These are phyloP conservation scores for Glycine soja DNA, from an alignment of 306 rosid species.

Conservation along the genomic window DNA sequence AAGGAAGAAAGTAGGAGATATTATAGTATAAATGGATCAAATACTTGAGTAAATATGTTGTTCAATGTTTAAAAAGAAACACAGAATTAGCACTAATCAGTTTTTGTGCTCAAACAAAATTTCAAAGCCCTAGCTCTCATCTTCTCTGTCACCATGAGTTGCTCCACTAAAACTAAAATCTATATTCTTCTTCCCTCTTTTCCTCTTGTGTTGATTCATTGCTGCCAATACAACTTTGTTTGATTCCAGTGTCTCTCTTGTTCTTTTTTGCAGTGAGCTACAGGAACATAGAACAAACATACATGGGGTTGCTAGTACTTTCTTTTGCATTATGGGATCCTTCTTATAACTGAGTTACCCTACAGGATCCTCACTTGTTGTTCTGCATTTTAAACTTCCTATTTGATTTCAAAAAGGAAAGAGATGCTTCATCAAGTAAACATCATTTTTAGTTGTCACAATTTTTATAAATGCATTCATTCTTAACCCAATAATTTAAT, in stretches of 20 bases:
- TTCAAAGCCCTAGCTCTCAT: background rate
- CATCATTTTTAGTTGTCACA: too few relatives aligned
- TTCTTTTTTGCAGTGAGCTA: constrained; percentile 1
- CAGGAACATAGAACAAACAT: constrained; percentile 45
- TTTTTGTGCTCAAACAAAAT: background rate
- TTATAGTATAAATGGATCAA: background rate
- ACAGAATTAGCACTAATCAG: background rate
- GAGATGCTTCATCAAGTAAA: constrained; percentile 60
- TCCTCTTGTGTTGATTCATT: constrained; percentile 2
- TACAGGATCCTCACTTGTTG: too few relatives aligned
- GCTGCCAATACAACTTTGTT: background rate
- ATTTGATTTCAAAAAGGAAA: constrained; percentile 25
- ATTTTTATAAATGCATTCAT: too few relatives aligned
- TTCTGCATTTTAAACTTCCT: too few relatives aligned
- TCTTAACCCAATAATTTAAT: too few relatives aligned
- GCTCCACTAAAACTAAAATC: background rate
- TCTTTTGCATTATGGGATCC: constrained; percentile 57
- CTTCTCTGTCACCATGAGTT: constrained; percentile 1
- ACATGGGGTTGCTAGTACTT: constrained; percentile 57
- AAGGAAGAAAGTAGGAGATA: background rate
- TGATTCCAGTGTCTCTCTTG: background rate
- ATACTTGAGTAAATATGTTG: background rate
- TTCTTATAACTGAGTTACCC: constrained; percentile 53
- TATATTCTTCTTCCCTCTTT: background rate
- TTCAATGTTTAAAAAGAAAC: background rate